Base-by-base conservation (phyloP, 192 early-diverging fungal genomes). In the Rhizoclosmatium globosum region DNA sequence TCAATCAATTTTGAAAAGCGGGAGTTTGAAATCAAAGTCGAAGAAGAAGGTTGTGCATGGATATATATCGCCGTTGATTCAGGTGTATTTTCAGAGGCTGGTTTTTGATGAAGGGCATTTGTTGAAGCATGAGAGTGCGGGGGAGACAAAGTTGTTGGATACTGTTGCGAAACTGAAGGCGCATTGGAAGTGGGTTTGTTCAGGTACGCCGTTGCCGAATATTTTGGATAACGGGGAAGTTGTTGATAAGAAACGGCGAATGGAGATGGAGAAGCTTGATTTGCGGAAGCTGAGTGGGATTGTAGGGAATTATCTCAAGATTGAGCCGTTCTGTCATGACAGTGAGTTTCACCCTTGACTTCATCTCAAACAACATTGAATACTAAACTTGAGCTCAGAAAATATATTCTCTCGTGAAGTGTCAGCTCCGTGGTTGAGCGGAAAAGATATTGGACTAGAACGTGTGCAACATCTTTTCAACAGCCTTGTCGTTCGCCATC, bases 21-120 rank as follows among this genome's bases (percentile, higher is more conserved):
- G 17, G 6, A 17, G 50, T 17, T 53, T 17, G 6, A 53, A 13
- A 17, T 7, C 50, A 13, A 17, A 7, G 17, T 53, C 17, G 50
- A 7, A 17, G 17, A 53, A 53, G 50, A 53, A 53, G 17, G 50
- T 53, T 23, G 62, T 0, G 7, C 2, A 7, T 11, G 84, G 81
- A 47, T 79, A 80, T 69, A 82, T 82, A 21, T 94, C 93, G 2
- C 93, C 94, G 31, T 80, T 96, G 3, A 85, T 92, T 50, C 85
- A 89, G 23, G 84, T 96, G 1, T 89, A 90, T 21, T 96, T 93
- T 93, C 89, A 93, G 67, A 84, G 95, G 23, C 71, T 96, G 31
- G 92, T 96, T 71, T 91, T 95, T 11, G 95, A 96, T 69, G 95
- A 96, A 69, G 95, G 95, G 4, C 93, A 95, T 62, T 84, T 86